Evolutionary conservation across 352 stramenopile species (phyloP), one percentile per base, ranked within the genome.

Genomic region (Pythium apleroticum): DNA sequence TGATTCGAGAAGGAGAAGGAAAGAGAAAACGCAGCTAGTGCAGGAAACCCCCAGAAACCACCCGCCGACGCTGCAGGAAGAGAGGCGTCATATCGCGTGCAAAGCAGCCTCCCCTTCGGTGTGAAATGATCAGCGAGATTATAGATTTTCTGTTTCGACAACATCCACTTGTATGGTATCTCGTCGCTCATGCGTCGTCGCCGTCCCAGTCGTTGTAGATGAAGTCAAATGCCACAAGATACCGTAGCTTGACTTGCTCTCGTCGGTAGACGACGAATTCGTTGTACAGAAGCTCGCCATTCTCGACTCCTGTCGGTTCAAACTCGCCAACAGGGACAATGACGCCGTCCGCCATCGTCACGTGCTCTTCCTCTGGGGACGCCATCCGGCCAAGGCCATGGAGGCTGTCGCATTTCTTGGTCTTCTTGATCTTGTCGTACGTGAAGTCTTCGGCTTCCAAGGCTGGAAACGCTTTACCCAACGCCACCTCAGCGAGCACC

Each of bases 261-360:
- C 74, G 67, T 5, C 79, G 77, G 60, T 90, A 92, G 24, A 92
- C 83, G 48, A 92, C 80, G 54, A 81, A 92, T 56, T 92, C 83
- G 60, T 90, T 90, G 74, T 89, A 90, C 11, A 89, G 75, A 48
- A 90, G 63, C 35, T 77, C 77, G 24, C 78, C 81, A 25, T 72
- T 72, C 20, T 63, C 59, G 7, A 71, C 77, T 20, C 79, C 72
- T 4, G 76, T 74, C 6, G 79, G 76, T 62, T 78, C 73, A 30
- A 91, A 80, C 54, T 85, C 72, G 11, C 83, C 83, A 3, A 77
- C 67, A 3, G 83, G 83, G 31, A 88, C 82, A 11, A 85, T 63
- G 3, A 89, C 79, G 24, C 77, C 80, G 43, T 69, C 71, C 37
- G 69, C 77, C 74, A 84, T 79, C 11, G 63, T 79, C 54, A 81